Evolutionary conservation across 306 rosid species (phyloP).

Genomic region (Castanopsis chinensis): DNA sequence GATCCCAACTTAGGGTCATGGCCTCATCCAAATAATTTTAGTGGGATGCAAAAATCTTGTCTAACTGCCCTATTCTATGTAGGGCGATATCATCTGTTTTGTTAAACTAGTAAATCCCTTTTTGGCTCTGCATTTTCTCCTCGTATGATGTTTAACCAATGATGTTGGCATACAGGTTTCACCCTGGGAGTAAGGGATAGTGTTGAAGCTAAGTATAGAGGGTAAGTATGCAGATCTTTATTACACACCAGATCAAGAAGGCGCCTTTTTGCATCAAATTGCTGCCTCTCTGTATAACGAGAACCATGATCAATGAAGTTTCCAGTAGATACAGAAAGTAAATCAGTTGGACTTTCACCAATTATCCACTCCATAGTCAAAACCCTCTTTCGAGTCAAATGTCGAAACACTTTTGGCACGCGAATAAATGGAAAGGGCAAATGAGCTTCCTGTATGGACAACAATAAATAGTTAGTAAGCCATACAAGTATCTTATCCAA

Average conservation of each 20-base stretch:
- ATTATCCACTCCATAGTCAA: slow-evolving; percentile 96
- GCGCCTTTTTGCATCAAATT: slow-evolving; percentile 67
- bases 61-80: background rate
- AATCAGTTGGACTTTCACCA: slow-evolving; percentile 91
- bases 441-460: slow-evolving; percentile 72
- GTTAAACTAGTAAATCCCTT: background rate
- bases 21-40: background rate
- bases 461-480: slow-evolving; percentile 24
- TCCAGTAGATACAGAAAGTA: slow-evolving; percentile 59
- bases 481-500: slow-evolving; percentile 1
- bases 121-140: background rate
- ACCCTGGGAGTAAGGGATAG: background rate
- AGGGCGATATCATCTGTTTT: background rate
- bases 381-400: slow-evolving; percentile 77
- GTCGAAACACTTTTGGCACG: slow-evolving; percentile 67
- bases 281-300: slow-evolving; percentile 58
- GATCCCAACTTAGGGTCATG: background rate
- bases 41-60: background rate
- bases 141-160: background rate
- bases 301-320: slow-evolving; percentile 41
- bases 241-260: slow-evolving; percentile 86
- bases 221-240: slow-evolving; percentile 15
- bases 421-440: slow-evolving; percentile 64
- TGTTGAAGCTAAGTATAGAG: slow-evolving; percentile 11
- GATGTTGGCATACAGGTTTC: background rate